phyloP scores from a whole-genome alignment of 768 basidiomycete species.

The Pleurotus ostreatus region DNA sequence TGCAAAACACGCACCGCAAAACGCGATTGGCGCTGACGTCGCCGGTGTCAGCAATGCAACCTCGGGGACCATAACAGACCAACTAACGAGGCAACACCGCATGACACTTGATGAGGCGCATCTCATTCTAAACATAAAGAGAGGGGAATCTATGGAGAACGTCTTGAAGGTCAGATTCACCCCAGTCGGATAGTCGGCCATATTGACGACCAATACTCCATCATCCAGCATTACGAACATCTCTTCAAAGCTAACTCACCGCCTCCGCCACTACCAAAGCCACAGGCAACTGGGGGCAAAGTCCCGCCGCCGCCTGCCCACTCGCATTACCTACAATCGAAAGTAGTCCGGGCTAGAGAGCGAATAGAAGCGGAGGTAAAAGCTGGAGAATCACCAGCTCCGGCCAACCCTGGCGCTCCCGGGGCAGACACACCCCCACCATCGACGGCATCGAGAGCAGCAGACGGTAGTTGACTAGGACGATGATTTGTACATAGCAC shows the following conservation, averaged over 20 bases:
- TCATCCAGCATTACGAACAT: slow-evolving; percentile 80
- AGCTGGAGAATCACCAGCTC: slow-evolving; percentile 19
- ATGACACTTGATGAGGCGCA: slow-evolving; percentile 97
- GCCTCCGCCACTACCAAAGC: slow-evolving; percentile 44
- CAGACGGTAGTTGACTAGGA: background rate
- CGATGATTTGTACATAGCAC: background rate
- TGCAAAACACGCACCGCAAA: slow-evolving; percentile 77
- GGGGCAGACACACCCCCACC: background rate
- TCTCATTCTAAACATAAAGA: slow-evolving; percentile 85
- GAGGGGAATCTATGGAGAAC: slow-evolving; percentile 61
- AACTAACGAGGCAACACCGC: slow-evolving; percentile 76
- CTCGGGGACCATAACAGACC: slow-evolving; percentile 74
- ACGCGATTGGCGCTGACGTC: slow-evolving; percentile 60
- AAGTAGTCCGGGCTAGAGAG: slow-evolving; percentile 92
- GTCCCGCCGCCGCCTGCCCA: slow-evolving; percentile 41
- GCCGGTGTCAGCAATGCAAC: slow-evolving; percentile 73
- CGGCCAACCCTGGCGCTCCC: background rate
- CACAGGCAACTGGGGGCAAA: slow-evolving; percentile 40
- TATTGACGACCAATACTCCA: background rate
- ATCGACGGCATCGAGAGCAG: background rate
- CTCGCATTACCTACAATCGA: slow-evolving; percentile 94
- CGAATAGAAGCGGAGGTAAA: slow-evolving; percentile 87
- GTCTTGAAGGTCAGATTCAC: slow-evolving; percentile 57
- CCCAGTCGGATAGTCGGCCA: no score
- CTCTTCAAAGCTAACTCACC: slow-evolving; percentile 89